phyloP scores from a whole-genome alignment of 768 basidiomycete species.

The Tylopilus sp. region DNA sequence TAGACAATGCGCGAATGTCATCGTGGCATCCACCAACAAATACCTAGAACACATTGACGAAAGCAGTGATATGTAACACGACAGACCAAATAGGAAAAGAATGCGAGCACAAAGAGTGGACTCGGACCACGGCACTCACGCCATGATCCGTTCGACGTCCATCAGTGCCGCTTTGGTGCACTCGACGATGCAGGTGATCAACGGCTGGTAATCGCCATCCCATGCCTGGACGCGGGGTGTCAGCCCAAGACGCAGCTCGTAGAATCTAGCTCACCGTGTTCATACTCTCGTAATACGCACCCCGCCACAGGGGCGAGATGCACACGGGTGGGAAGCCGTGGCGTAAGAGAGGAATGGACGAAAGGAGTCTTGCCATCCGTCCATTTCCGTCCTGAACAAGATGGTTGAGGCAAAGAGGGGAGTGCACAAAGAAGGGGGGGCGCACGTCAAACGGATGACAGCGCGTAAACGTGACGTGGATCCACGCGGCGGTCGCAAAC shows the following conservation, averaged over 20 bases:
- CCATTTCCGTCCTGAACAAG: slow-evolving; percentile 33
- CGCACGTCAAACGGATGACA: slow-evolving; percentile 36
- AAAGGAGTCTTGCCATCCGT: slow-evolving; percentile 32
- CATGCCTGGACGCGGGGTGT: slow-evolving; percentile 25
- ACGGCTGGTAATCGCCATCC: slow-evolving; percentile 33
- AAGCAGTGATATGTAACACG: too few relatives aligned
- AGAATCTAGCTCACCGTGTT: slow-evolving; percentile 24
- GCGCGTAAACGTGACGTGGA: slow-evolving; percentile 32
- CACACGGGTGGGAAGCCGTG: slow-evolving; percentile 32
- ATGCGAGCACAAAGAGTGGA: too few relatives aligned
- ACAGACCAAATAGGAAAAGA: too few relatives aligned
- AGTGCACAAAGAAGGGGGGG: background rate
- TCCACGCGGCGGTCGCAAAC: slow-evolving; percentile 35
- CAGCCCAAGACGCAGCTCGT: background rate
- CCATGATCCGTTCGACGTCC: slow-evolving; percentile 31
- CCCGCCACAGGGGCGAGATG: slow-evolving; percentile 23
- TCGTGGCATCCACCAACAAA: too few relatives aligned
- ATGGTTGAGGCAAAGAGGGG: background rate
- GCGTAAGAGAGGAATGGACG: slow-evolving; percentile 34
- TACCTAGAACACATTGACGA: too few relatives aligned
- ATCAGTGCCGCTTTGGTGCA: slow-evolving; percentile 21
- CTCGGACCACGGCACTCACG: slow-evolving; percentile 1
- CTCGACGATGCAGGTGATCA: slow-evolving; percentile 32
- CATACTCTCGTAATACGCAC: slow-evolving; percentile 30
- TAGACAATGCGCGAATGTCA: too few relatives aligned